These are phyloP conservation scores for Verticillium longisporum DNA, from an alignment of 2,329 filamentous ascomycete species.

Conservation along the genomic window DNA sequence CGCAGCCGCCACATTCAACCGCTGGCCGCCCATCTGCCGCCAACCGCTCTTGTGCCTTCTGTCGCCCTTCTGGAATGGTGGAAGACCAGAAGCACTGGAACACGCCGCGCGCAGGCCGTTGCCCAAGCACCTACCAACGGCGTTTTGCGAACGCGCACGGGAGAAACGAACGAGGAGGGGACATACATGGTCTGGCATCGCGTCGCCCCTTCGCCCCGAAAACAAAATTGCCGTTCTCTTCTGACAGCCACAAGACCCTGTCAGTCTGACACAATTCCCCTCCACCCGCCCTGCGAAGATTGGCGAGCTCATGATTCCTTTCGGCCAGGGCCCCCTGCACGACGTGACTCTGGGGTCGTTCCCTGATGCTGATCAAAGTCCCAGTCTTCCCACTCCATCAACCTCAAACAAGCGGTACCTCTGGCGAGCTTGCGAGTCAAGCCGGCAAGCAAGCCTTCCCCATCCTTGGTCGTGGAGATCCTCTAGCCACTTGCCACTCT, in stretches of 20 bases:
- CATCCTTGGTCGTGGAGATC: not conserved
- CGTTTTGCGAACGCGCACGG: not conserved
- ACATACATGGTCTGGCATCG: not conserved
- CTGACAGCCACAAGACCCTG: not conserved
- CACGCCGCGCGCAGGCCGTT: not conserved
- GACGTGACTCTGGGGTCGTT: constrained; percentile 1
- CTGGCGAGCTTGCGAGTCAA: constrained; percentile 9
- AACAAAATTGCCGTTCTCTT: not conserved
- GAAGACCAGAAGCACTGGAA: not conserved
- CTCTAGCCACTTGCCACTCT: not conserved
- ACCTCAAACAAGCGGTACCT: constrained; percentile 39
- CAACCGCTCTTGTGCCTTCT: not conserved
- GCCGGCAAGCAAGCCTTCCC: not conserved
- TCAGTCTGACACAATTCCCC: not conserved
- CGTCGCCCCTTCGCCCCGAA: not conserved
- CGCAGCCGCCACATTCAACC: not conserved
- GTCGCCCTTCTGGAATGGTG: not conserved
- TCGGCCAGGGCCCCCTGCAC: not conserved
- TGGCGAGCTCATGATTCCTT: not conserved
- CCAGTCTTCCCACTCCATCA: constrained; percentile 40
- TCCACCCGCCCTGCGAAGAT: not conserved
- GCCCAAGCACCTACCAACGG: not conserved
- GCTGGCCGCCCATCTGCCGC: not conserved
- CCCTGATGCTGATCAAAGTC: constrained; percentile 36
- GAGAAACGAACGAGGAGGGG: not conserved